Evolutionary conservation across 2,329 filamentous ascomycete genomes (phyloP).

Genomic region (Xylaria sp.): DNA sequence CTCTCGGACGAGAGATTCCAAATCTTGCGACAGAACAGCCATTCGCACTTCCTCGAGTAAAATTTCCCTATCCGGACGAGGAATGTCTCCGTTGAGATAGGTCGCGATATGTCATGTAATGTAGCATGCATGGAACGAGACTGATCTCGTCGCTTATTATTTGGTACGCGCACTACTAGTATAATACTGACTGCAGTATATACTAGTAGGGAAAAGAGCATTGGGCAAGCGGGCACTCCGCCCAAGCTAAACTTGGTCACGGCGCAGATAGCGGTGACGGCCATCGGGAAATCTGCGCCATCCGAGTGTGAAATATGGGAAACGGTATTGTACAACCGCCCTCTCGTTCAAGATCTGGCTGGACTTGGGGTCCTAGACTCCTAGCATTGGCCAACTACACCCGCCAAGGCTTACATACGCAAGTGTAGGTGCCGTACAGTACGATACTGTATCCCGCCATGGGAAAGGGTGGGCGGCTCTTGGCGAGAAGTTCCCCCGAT

Average conservation of each 20-base stretch:
- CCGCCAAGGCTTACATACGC: neutral
- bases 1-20: conserved; percentile 30
- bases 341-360: conserved; percentile 21
- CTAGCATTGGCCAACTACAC: neutral
- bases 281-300: conserved; percentile 22
- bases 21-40: conserved; percentile 28
- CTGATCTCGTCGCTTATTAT: conserved; percentile 16
- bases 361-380: neutral
- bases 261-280: conserved; percentile 16
- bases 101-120: conserved; percentile 23
- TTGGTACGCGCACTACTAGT: neutral
- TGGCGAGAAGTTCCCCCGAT: conserved; percentile 40
- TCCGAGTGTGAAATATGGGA: conserved; percentile 16
- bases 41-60: conserved; percentile 34
- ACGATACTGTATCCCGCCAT: conserved; percentile 1
- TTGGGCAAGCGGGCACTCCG: neutral
- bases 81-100: conserved; percentile 29
- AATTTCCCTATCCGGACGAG: conserved; percentile 33
- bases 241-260: conserved; percentile 11
- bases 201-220: neutral
- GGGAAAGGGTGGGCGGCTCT: conserved; percentile 16
- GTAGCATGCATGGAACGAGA: conserved; percentile 19
- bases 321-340: neutral
- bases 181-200: neutral
- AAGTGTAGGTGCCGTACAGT: neutral